Percentiles rank a stretch among this genome's conserved stretches.
These are phyloP conservation scores for Cercospora zeina DNA, from an alignment of 2,329 filamentous ascomycete genomes.

Conservation along the genomic window DNA sequence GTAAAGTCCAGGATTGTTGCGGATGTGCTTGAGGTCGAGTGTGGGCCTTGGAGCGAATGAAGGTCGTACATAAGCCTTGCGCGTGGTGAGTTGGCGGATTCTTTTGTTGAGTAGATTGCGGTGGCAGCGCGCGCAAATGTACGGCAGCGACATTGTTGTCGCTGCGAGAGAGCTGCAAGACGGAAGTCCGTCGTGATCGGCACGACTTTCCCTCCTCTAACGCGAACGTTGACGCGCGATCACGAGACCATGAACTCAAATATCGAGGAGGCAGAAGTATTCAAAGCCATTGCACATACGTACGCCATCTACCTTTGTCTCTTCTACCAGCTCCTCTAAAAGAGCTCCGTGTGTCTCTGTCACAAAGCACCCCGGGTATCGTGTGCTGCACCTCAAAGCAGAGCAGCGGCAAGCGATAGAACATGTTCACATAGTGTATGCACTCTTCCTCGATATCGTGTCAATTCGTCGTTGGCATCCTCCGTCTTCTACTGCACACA, in stretches of 20 bases:
- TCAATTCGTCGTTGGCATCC: slow-evolving; percentile 8
- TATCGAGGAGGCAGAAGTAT: not conserved
- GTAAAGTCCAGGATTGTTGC: slow-evolving; percentile 77
- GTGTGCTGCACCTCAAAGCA: slow-evolving; percentile 15
- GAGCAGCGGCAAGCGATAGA: slow-evolving; percentile 17
- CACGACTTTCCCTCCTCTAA: slow-evolving; percentile 6
- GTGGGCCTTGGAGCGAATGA: slow-evolving; percentile 74
- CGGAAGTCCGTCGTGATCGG: slow-evolving; percentile 12
- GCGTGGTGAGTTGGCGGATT: not conserved
- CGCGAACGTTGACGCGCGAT: slow-evolving; percentile 2
- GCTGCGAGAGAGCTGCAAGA: not conserved
- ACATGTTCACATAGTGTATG: slow-evolving; percentile 13
- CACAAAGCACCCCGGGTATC: slow-evolving; percentile 19
- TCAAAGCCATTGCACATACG: slow-evolving; percentile 1
- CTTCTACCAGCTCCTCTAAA: not conserved
- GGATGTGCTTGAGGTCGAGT: slow-evolving; percentile 86
- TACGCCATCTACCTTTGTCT: not conserved
- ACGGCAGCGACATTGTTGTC: slow-evolving; percentile 22
- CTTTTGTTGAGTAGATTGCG: not conserved
- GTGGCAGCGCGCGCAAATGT: slow-evolving; percentile 25
- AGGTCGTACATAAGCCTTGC: slow-evolving; percentile 53
- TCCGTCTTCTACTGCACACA: not conserved
- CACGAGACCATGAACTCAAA: slow-evolving; percentile 2
- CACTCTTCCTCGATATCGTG: slow-evolving; percentile 15
- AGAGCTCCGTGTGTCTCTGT: slow-evolving; percentile 2